Evolutionary conservation across 805 yeast species (phyloP), one percentile per base, ranked within the genome.

Genomic region (Yarrowia phangngaensis): DNA sequence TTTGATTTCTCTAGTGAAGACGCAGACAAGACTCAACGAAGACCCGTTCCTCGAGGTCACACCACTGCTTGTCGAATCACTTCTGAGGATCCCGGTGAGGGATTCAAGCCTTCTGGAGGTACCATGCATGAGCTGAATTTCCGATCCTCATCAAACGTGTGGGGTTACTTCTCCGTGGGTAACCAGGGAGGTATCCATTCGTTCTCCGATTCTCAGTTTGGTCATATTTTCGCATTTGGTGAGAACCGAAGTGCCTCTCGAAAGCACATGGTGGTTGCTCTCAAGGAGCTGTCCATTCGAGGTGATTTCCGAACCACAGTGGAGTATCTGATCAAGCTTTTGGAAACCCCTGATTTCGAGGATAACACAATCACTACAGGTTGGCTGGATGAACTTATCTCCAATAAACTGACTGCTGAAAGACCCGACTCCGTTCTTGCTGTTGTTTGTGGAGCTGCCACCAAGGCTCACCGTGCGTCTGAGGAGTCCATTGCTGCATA

Each of bases 11-110:
- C 79, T 53, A 72, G 80, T 33, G 84, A 82, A 58, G 79, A 75
- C 51, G 74, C 94, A 20, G 71, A 79, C 56, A 75, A 79, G 58
- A 76, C 82, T 51, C 99, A 92, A 72, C 80, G 97, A 67, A 79
- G 79, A 59, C 99, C 99, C 27, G 76, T 74, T 58, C 98, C 99
- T 60, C 88, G 87, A 73, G 99, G 99, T 53, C 99, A 92, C 69
- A 85, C 95, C 69, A 92, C 97, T 38, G 98, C 98, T 46, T 90
- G 97, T 72, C 88, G 99, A 74, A 92, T 92, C 67, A 92, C 98
- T 26, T 86, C 96, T 11, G 99, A 92, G 70, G 99, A 92, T 70
- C 99, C 99, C 40, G 94, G 95, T 64, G 97, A 90, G 71, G 99
- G 98, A 40, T 92, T 92, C 78, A 92, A 92, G 69, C 99, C 99